Evolutionary conservation across 129 eudicot species (phyloP), one percentile per base, ranked within the genome.

Genomic region (Dittrichia graveolens): DNA sequence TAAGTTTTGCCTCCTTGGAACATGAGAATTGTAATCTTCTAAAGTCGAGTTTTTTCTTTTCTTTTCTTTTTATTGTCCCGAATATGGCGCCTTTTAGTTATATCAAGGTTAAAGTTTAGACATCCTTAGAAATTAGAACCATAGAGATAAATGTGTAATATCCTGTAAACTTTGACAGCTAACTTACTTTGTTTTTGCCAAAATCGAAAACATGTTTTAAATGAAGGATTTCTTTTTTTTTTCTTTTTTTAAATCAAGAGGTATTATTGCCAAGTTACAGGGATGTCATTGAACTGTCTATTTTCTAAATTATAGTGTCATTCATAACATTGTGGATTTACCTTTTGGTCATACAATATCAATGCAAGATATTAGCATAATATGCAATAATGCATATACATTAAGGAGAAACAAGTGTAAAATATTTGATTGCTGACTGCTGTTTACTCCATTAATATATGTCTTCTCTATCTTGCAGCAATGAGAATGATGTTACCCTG

Each of bases 401-500:
- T 24, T 24, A 24, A 24, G 31, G 31, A 24, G 31, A 24, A 24
- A 24, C 31, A 24, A 24, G 31, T 24, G 31, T 24, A 24, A 24
- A 0, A 24, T 24, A 24, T 24, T 24, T 24, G 31, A 24, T 24
- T 24, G 31, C 31, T 2, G 31, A 24, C 31, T 24, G 31, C 2
- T 62, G 43, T 75, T 65, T 54, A 52, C 75, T 70, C 55, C 62
- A 12, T 6, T 41, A 53, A 24, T 70, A 54, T 70, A 37, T 43
- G 4, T 41, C 6, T 75, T 4, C 11, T 52, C 7, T 31, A 14
- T 62, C 60, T 63, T 84, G 80, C 91, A 94, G 99, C 85, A 95
- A 95, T 81, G 99, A 95, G 87, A 95, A 90, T 86, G 99, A 95
- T 75, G 75, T 78, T 39, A 84, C 99, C 18, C 84, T 83, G 72